A percentile compares a stretch with the other conserved stretches of the same genome.
phyloP scores from a whole-genome alignment of 306 rosid species.

The Lathyrus sativus region DNA sequence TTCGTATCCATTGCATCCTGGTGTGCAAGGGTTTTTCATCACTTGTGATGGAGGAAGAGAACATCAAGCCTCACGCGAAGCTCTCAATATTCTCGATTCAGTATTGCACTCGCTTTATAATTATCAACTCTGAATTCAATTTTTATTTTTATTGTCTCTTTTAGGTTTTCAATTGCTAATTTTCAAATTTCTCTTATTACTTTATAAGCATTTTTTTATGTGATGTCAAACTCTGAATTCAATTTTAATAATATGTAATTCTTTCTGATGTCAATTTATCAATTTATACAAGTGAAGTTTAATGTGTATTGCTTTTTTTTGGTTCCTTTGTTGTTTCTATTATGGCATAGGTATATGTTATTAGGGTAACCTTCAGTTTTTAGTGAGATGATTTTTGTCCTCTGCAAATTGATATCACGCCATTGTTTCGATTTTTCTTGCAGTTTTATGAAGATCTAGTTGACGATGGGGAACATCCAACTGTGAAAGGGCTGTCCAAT shows the following conservation, averaged over 20 bases:
- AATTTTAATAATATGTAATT: no score
- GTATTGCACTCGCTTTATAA: conserved; percentile 37
- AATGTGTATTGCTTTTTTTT: no score
- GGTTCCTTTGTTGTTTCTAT: no score
- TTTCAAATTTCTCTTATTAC: not conserved
- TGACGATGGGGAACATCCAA: conserved; percentile 56
- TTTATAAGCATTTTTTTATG: no score
- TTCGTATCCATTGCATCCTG: conserved; percentile 78
- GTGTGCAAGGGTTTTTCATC: conserved; percentile 89
- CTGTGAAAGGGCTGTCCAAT: conserved; percentile 40
- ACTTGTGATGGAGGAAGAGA: conserved; percentile 98
- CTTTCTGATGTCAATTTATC: no score
- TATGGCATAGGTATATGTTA: no score
- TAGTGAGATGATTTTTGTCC: not conserved
- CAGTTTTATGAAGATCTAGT: conserved; percentile 84
- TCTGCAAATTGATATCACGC: not conserved
- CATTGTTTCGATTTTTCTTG: conserved; percentile 35
- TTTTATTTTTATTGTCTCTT: not conserved
- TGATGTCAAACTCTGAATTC: no score
- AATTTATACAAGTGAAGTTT: no score
- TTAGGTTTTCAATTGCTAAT: not conserved
- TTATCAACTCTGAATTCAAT: not conserved
- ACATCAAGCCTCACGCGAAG: conserved; percentile 86
- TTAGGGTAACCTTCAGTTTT: no score
- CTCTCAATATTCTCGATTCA: conserved; percentile 82